Conservation (phyloP, 2,329 filamentous ascomycete genomes). For the Arthrocladium fulminans region DNA sequence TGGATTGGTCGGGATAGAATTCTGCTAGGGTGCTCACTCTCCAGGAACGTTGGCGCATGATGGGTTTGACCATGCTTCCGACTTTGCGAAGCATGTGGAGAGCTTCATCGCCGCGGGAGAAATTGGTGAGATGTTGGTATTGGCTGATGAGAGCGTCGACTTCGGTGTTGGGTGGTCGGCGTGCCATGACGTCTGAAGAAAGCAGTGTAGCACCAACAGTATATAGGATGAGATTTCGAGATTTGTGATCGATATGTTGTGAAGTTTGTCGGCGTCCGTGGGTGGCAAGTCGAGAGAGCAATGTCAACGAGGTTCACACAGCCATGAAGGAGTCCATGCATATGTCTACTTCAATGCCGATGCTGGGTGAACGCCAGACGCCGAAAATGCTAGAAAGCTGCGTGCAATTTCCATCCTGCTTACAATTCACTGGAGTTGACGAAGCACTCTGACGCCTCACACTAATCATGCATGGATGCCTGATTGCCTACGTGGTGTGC, state of each 20-base stretch:
- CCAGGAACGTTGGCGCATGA: conserved; percentile 84
- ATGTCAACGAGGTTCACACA: not conserved
- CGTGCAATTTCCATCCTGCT: not conserved
- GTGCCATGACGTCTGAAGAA: conserved; percentile 24
- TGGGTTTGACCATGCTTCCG: conserved; percentile 82
- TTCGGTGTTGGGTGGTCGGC: conserved; percentile 26
- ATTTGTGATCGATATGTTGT: not conserved
- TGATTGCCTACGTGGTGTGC: not conserved
- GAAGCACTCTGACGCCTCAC: conserved; percentile 3
- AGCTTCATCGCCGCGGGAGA: conserved; percentile 42
- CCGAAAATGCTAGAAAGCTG: conserved; percentile 5
- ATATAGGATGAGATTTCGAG: not conserved
- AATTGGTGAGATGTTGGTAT: conserved; percentile 46
- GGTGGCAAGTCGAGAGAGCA: not conserved
- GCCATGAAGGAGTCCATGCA: not conserved
- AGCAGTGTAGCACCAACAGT: not conserved
- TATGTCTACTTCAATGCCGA: not conserved
- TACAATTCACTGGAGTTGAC: not conserved
- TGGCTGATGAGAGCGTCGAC: conserved; percentile 41
- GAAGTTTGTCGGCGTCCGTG: not conserved
- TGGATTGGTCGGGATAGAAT: conserved; percentile 68
- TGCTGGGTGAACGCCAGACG: not conserved
- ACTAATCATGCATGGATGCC: not conserved
- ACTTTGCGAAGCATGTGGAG: conserved; percentile 62
- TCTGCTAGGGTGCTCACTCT: conserved; percentile 70